Conservation (phyloP, 208 protist species). For the Herpetomonas tarakana region DNA sequence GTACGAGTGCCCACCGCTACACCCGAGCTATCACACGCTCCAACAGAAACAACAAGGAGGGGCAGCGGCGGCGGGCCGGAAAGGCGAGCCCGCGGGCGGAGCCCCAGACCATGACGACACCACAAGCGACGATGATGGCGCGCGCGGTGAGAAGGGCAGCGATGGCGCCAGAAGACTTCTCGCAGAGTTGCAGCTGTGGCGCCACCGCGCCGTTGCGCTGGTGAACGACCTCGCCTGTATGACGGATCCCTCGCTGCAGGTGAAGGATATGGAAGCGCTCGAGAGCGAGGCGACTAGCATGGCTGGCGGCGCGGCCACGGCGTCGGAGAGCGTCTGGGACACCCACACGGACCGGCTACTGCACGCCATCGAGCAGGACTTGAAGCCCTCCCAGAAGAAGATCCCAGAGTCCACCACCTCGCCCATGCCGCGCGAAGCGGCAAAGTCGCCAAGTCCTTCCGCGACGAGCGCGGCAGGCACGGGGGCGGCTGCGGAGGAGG, state of each 20-base stretch:
- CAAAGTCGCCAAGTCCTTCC: not conserved
- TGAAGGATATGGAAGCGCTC: slow-evolving; percentile 15
- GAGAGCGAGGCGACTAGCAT: not conserved
- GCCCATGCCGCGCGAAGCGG: not conserved
- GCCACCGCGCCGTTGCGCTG: slow-evolving; percentile 41
- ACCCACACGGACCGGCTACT: slow-evolving; percentile 24
- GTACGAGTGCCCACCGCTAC: slow-evolving; percentile 44
- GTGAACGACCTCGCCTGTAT: slow-evolving; percentile 49
- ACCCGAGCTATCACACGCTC: slow-evolving; percentile 5
- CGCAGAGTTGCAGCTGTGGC: slow-evolving; percentile 39
- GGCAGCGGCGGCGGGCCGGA: not conserved
- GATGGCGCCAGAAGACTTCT: not conserved
- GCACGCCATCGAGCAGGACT: slow-evolving; percentile 22
- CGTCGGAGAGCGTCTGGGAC: slow-evolving; percentile 19
- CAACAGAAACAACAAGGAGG: slow-evolving; percentile 5
- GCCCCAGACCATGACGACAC: slow-evolving; percentile 57
- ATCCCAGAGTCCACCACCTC: slow-evolving; percentile 4
- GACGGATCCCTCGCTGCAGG: slow-evolving; percentile 32
- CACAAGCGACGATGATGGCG: slow-evolving; percentile 46
- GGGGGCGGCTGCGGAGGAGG: too few relatives aligned
- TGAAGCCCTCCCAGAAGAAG: slow-evolving; percentile 21
- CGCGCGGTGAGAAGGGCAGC: not conserved
- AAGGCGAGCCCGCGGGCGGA: slow-evolving; percentile 3
- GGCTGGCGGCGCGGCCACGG: not conserved
- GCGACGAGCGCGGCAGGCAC: slow-evolving; percentile 1